phyloP scores from a whole-genome alignment of 768 basidiomycete genomes.

The Sutorius australiensis region DNA sequence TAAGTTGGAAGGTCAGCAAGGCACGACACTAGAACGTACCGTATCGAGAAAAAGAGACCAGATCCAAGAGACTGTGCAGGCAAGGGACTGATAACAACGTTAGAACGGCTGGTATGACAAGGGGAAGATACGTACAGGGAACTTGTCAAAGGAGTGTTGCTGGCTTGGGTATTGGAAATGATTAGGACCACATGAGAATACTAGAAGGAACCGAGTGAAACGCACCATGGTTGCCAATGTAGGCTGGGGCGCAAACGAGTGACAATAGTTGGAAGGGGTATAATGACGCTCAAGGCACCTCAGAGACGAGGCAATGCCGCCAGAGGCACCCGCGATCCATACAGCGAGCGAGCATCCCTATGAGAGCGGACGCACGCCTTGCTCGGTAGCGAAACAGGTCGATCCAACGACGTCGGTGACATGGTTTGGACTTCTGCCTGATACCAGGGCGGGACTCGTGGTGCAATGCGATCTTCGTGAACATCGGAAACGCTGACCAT shows the following conservation, averaged over 20 bases:
- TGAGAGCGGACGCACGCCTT: conserved; percentile 1
- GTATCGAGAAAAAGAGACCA: neutral
- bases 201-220: neutral
- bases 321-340: neutral
- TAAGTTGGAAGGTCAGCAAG: no score
- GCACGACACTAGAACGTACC: neutral
- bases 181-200: neutral
- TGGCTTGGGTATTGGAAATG: neutral
- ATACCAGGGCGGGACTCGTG: neutral
- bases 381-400: neutral
- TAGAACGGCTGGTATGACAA: neutral
- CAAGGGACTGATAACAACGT: neutral
- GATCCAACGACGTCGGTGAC: neutral
- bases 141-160: conserved; percentile 12
- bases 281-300: neutral
- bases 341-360: conserved; percentile 1
- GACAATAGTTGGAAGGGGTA: neutral
- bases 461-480: neutral
- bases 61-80: neutral
- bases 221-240: neutral
- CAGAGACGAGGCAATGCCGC: conserved; percentile 1
- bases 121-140: neutral
- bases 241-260: neutral
- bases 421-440: neutral
- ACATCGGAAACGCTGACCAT: neutral